Conservation (phyloP, 441 rosid species). For the Macaranga tanarius region DNA sequence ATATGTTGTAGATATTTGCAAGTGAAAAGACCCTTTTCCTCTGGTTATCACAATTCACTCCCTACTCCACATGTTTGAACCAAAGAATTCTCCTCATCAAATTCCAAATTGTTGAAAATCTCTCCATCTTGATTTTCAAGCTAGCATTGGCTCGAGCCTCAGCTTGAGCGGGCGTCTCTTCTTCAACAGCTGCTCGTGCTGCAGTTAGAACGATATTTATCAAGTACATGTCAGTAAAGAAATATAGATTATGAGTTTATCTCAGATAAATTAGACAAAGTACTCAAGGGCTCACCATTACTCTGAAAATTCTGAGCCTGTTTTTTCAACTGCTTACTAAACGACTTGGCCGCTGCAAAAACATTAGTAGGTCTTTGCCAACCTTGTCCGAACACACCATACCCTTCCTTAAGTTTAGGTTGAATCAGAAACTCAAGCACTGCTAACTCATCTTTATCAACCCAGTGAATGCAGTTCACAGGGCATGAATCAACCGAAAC, state of each 20-base stretch:
- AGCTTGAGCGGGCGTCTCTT: slow-evolving; percentile 62
- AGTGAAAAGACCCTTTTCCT: background rate
- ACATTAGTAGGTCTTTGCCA: slow-evolving; percentile 59
- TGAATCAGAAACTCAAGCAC: slow-evolving; percentile 52
- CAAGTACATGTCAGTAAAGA: background rate
- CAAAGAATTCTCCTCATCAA: slow-evolving; percentile 25
- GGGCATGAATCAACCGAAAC: slow-evolving; percentile 65
- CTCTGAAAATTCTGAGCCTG: slow-evolving; percentile 22
- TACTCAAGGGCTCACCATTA: slow-evolving; percentile 23
- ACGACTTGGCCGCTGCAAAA: slow-evolving; percentile 52
- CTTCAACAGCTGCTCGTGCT: slow-evolving; percentile 33
- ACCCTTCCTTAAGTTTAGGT: slow-evolving; percentile 46
- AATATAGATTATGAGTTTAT: background rate
- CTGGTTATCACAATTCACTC: slow-evolving; percentile 5
- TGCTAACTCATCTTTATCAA: slow-evolving; percentile 46
- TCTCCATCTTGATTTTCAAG: slow-evolving; percentile 40
- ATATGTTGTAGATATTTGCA: background rate
- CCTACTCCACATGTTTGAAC: slow-evolving; percentile 14
- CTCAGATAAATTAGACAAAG: background rate
- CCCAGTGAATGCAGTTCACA: slow-evolving; percentile 64
- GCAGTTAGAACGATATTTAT: slow-evolving; percentile 14
- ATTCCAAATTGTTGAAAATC: slow-evolving; percentile 38
- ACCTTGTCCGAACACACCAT: slow-evolving; percentile 62
- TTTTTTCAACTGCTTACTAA: slow-evolving; percentile 40
- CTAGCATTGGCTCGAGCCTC: slow-evolving; percentile 46